Base-by-base conservation (phyloP, 768 basidiomycete genomes). In the Ramaria sp. region DNA sequence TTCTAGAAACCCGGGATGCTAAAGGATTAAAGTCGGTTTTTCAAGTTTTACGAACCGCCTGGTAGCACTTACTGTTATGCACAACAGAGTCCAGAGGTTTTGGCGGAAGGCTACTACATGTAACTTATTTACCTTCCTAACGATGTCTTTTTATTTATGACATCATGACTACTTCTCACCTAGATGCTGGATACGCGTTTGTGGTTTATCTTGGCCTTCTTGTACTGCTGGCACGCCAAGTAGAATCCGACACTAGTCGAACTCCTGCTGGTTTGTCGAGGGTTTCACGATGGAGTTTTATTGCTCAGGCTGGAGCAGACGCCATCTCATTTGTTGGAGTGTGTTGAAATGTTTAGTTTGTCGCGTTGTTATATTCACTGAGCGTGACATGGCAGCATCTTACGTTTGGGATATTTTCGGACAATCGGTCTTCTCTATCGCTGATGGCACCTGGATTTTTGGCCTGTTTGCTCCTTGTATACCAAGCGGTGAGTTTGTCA, bases 391-490 rank as follows among this genome's bases (percentile, higher is more conserved):
- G 45, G 3, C 54, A 77, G 75, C 90, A 94, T 63, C 82, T 93
- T 54, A 93, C 91, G 0, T 85, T 95, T 58, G 90, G 88, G 4
- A 86, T 94, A 56, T 71, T 93, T 38, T 83, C 88, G 2, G 87
- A 93, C 59, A 91, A 91, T 43, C 73, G 83, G 31, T 80, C 90
- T 1, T 91, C 90, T 1, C 68, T 95, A 22, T 84, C 90, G 0
- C 75, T 93, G 24, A 75, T 93, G 41, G 86, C 86, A 0, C 91
- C 92, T 1, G 89, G 90, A 0, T 94, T 92, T 64, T 64, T 94
- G 24, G 84, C 88, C 11, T 86, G 87, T 55, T 73, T 89, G 5
- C 69, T 91, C 22, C 85, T 94, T 66, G 74, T 90, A 11, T 83
- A 90, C 59, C 86, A 93, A 73, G 84, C 88, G 39, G 92, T 92